Evolutionary conservation across 176 grass and related monocot species (phyloP), one percentile per base, ranked within the genome.

Genomic region (Ananas comosus): DNA sequence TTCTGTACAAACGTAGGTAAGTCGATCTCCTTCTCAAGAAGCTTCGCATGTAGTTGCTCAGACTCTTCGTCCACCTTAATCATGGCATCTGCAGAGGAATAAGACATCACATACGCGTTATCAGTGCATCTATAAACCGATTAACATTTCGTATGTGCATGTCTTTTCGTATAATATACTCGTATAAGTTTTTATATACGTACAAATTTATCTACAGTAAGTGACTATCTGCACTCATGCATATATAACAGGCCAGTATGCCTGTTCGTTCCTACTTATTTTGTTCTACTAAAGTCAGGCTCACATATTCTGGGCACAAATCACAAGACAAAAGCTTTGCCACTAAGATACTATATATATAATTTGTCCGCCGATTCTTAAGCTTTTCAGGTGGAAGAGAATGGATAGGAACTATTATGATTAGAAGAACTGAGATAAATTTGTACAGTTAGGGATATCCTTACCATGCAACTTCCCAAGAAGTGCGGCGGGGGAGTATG

Each of bases 381-480:
- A 17, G 14, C 13, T 19, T 17, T 17, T 19, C 56, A 61, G 16
- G 56, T 61, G 7, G 9, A 61, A 9, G 16, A 22, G 2, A 22
- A 61, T 22, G 10, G 56, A 7, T 61, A 19, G 4, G 56, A 61
- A 61, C 56, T 18, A 61, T 2, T 61, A 61, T 18, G 17, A 61
- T n/a, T 10, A 22, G 21, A 61, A 21, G 56, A 61, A 61, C 16
- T 14, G 17, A 61, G 56, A 22, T 11, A 18, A 61, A 9, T 42
- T 18, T 61, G 21, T 10, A 22, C n/a, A 23, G 23, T 72, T 49
- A 70, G 64, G 27, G 54, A 33, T 70, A 3, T 13, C 5, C 72
- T 90, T 93, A 99, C 94, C 82, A 49, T 88, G 85, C 65, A 99
- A 84, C 83, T 91, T 99, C 27, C 86, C 75, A 3, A 99, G 80